A percentile compares a stretch with the other conserved stretches of the same genome.
These are phyloP conservation scores for Pseudogymnoascus sp. DNA, from an alignment of 2,329 filamentous ascomycete species.

Conservation along the genomic window DNA sequence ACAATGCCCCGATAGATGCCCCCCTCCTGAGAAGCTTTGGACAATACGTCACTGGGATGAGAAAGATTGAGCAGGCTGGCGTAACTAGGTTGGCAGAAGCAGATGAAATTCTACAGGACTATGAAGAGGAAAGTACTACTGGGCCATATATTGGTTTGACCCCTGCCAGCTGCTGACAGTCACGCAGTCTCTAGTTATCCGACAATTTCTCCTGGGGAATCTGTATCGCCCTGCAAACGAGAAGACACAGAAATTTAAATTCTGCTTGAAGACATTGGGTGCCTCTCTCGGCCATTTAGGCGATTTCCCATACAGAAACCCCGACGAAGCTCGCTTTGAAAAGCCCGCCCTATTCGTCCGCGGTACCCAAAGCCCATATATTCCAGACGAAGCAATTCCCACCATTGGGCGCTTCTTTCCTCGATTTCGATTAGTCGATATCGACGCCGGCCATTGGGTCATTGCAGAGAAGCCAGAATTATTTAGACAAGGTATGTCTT, in stretches of 20 bases:
- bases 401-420: slow-evolving; percentile 77
- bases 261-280: slow-evolving; percentile 67
- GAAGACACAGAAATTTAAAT: slow-evolving; percentile 61
- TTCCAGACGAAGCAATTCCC: slow-evolving; percentile 73
- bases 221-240: slow-evolving; percentile 49
- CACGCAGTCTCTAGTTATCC: slow-evolving; percentile 59
- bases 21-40: slow-evolving; percentile 66
- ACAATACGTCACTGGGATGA: slow-evolving; percentile 79
- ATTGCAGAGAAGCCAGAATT: slow-evolving; percentile 80
- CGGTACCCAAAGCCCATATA: slow-evolving; percentile 69
- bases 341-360: slow-evolving; percentile 76
- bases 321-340: slow-evolving; percentile 58
- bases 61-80: slow-evolving; percentile 61
- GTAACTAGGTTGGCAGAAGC: slow-evolving; percentile 68
- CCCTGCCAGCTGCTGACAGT: slow-evolving; percentile 3
- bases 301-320: slow-evolving; percentile 79
- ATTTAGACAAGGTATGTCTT: slow-evolving; percentile 60
- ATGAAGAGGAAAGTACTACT: slow-evolving; percentile 51
- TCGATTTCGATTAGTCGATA: slow-evolving; percentile 61
- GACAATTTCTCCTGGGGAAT: slow-evolving; percentile 89
- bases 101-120: slow-evolving; percentile 67
- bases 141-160: background rate
- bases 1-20: slow-evolving; percentile 85
- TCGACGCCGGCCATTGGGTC: slow-evolving; percentile 80
- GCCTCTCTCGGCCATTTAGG: slow-evolving; percentile 65